Evolutionary conservation across 2,329 filamentous ascomycete species (phyloP).

Genomic region (Daldinia sp.): DNA sequence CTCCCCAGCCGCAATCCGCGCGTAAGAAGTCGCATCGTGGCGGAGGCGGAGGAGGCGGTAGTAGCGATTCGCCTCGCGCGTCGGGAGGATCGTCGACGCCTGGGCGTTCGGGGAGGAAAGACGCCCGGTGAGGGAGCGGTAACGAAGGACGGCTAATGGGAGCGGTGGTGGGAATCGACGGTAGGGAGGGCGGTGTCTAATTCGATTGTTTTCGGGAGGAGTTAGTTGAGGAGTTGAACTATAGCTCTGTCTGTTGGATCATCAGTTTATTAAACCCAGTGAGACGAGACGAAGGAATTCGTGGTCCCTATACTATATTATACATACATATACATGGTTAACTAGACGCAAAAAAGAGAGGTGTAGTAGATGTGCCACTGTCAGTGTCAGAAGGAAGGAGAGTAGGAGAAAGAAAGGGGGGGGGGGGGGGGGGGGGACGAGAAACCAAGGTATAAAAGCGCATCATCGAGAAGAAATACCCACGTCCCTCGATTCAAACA

Average conservation of each 20-base stretch:
- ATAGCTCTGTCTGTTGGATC: not conserved
- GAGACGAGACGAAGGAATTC: not conserved
- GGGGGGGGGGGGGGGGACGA: too few relatives aligned
- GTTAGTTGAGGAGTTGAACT: not conserved
- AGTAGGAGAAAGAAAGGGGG: not conserved
- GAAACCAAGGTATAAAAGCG: too few relatives aligned
- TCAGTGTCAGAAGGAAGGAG: not conserved
- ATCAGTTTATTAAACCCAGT: not conserved
- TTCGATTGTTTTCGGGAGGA: not conserved
- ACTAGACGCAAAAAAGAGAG: too few relatives aligned
- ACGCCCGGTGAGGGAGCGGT: slow-evolving; percentile 17
- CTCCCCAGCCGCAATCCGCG: slow-evolving; percentile 27
- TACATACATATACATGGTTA: not conserved
- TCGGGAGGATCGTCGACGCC: slow-evolving; percentile 24
- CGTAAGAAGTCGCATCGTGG: slow-evolving; percentile 27
- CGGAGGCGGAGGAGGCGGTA: slow-evolving; percentile 1
- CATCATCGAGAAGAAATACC: not conserved
- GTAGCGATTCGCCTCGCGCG: slow-evolving; percentile 24
- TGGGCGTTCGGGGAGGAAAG: slow-evolving; percentile 28
- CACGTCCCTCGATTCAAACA: not conserved
- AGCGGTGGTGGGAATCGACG: not conserved
- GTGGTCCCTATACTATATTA: not conserved
- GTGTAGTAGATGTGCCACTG: too few relatives aligned
- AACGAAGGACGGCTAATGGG: too few relatives aligned
- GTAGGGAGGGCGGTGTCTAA: not conserved